Conservation (phyloP, 805 yeast species). For the Yarrowia sp. region DNA sequence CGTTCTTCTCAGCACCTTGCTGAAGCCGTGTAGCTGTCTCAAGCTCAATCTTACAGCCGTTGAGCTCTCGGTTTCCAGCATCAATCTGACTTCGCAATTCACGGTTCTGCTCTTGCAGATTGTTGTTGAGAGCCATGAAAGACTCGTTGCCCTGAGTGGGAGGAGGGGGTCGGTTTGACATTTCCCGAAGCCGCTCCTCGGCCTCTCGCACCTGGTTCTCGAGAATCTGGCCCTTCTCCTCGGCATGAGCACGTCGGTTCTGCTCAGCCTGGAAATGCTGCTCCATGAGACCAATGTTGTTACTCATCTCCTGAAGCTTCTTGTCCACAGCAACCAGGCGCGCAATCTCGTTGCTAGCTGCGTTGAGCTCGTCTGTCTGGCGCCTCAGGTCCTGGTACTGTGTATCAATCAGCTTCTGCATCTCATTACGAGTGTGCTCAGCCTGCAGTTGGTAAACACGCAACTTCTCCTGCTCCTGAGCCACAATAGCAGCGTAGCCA, state of each 20-base stretch:
- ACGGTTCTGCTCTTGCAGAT: constrained; percentile 4
- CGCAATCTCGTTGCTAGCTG: constrained; percentile 3
- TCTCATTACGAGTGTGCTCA: neutral
- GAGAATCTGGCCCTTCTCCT: constrained; percentile 14
- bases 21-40: constrained; percentile 7
- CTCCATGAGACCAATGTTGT: constrained; percentile 8
- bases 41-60: neutral
- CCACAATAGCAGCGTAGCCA: constrained; percentile 1
- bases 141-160: neutral
- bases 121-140: constrained; percentile 5
- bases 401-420: constrained; percentile 20
- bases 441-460: constrained; percentile 5
- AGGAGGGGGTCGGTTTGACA: neutral
- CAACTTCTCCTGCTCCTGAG: constrained; percentile 21
- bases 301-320: constrained; percentile 10
- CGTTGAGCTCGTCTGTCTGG: neutral
- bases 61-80: neutral
- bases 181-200: neutral
- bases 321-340: constrained; percentile 4
- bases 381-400: constrained; percentile 4
- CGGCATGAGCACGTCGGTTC: constrained; percentile 1
- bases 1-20: constrained; percentile 12
- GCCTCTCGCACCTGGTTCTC: constrained; percentile 11
- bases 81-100: neutral
- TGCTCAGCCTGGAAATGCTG: constrained; percentile 19